phyloP scores from a whole-genome alignment of 257 asterid species.

The Nicotiana undulata region DNA sequence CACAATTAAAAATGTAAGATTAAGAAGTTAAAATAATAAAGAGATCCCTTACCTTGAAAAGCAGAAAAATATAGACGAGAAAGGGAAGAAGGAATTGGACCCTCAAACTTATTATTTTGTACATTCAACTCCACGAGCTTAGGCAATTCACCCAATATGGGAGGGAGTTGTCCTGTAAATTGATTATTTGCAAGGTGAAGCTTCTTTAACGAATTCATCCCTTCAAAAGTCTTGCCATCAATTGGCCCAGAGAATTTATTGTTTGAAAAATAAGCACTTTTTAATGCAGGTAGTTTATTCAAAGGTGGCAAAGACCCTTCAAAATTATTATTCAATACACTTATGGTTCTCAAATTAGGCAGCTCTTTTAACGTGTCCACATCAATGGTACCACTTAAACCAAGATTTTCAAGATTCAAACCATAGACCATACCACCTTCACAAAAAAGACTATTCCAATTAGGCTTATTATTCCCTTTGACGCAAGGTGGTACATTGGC shows the following conservation, averaged over 20 bases:
- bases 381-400: conserved; percentile 52
- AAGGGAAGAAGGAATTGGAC: conserved; percentile 52
- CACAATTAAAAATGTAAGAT: neutral
- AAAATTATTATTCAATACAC: conserved; percentile 52
- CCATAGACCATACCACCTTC: conserved; percentile 52
- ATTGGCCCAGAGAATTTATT: conserved; percentile 56
- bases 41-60: conserved; percentile 36
- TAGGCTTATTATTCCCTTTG: conserved; percentile 10
- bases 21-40: neutral
- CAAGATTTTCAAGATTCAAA: conserved; percentile 54
- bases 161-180: conserved; percentile 53
- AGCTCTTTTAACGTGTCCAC: conserved; percentile 41
- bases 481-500: conserved; percentile 20
- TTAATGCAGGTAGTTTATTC: conserved; percentile 26
- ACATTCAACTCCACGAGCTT: conserved; percentile 52
- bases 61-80: conserved; percentile 26
- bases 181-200: conserved; percentile 50
- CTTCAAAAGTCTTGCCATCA: conserved; percentile 28
- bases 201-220: conserved; percentile 57
- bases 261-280: conserved; percentile 38
- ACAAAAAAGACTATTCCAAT: conserved; percentile 45
- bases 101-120: conserved; percentile 51
- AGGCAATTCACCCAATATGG: conserved; percentile 32
- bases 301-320: conserved; percentile 53
- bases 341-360: conserved; percentile 38